Evolutionary conservation across 2,329 filamentous ascomycete species (phyloP), one percentile per base, ranked within the genome.

Genomic region (Kalmusia sp.): DNA sequence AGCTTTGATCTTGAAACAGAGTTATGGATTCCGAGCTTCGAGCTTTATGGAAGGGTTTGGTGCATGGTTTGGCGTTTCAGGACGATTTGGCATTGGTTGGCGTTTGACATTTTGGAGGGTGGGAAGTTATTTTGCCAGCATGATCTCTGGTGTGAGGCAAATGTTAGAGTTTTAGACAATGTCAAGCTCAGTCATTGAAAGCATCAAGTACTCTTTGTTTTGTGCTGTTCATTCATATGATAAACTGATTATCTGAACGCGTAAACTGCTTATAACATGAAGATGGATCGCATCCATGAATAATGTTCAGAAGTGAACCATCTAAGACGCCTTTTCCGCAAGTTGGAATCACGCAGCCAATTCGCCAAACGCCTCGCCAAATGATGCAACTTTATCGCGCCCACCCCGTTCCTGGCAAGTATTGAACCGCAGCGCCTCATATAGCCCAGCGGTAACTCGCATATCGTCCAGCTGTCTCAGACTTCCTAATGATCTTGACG

Each of bases 401-500:
- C 21, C 17, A 24, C 17, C 17, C 19, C 34, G 21, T 12, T 21
- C 25, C 14, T 31, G 31, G 44, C 44, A 17, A 25, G 28, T 44
- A 12, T 48, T 9, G 31, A 47, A 27, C 40, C 34, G 17, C 43
- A 30, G 12, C 21, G 11, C 37, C 55, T 70, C 63, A 74, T 56
- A 82, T 80, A 37, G 74, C 84, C 85, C 85, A 88, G 66, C 93
- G 83, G 78, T 99, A 99, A 84, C 92, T 96, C 43, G 95, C 95
- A 78, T 99, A 99, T 48, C 95, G 84, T 57, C 95, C 95, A 12
- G 95, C 95, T 51, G 95, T 99, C 82, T 98, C 95, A 71, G 89
- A 93, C 75, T 89, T 93, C 62, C 95, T 84, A 68, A 99, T 97
- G 68, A 99, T 99, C 85, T 99, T 99, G 69, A 99, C 95, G 3